Evolutionary conservation across 192 early-diverging fungal species (phyloP), one percentile per base, ranked within the genome.

Genomic region (Coemansia aciculifera): DNA sequence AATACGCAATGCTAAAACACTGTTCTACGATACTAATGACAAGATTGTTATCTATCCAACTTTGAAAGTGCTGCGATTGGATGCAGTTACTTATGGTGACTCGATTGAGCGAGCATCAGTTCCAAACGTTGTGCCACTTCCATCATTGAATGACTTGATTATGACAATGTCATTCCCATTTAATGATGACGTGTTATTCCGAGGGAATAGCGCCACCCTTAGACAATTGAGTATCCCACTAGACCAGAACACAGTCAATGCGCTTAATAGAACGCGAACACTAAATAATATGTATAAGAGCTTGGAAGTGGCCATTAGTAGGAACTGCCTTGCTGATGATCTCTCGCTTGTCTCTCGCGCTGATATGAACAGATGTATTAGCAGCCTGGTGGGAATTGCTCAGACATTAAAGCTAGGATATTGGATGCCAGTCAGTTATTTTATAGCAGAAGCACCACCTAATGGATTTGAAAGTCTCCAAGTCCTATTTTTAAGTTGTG

Each of bases 301-400:
- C 54, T 81, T 84, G 27, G 86, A 78, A 3, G 93, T 93, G 68
- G 92, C 73, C 12, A 90, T 89, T 72, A 98, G 95, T 94, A 97
- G 95, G 1, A 93, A 92, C 68, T 99, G 98, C 10, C 89, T 89
- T 67, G 89, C 89, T 4, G 87, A 86, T 52, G 95, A 99, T 12
- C 98, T 93, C 1, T 98, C 98, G n/a, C 44, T 46, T 46, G 65
- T 93, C 88, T 48, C 84, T 86, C 24, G 98, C 88, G 5, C 95
- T 96, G 13, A 89, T 87, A 75, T 99, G 98, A 2, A 98, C 89
- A 77, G 96, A 93, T 82, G 96, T 96, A 64, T 95, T 92, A 8
- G 96, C 91, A 77, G 7, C 44, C 5, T 52, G 23, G 17, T 52
- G 3, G 24, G 8, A 3, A 7, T 8, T 10, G 21, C 49, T 12